These are phyloP conservation scores for Lasiodiplodia sp. DNA, from an alignment of 2,329 filamentous ascomycete genomes.

Conservation along the genomic window DNA sequence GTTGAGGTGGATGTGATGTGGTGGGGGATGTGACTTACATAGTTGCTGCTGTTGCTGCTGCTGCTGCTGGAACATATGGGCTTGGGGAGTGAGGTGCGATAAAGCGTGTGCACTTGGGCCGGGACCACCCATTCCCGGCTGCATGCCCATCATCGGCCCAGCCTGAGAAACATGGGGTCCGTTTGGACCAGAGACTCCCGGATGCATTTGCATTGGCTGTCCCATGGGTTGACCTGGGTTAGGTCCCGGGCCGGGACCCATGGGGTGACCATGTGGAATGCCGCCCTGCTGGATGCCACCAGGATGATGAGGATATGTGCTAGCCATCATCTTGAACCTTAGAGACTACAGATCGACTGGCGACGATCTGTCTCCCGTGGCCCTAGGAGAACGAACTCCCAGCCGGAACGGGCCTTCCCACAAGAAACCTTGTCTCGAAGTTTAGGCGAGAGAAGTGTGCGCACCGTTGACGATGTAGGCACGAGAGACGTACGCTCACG, in stretches of 20 bases:
- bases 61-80: constrained; percentile 61
- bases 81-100: constrained; percentile 73
- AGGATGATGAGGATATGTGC: constrained; percentile 72
- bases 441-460: not conserved
- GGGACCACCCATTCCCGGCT: constrained; percentile 67
- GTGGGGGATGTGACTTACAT: constrained; percentile 18
- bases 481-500: constrained; percentile 15
- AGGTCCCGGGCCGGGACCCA: constrained; percentile 70
- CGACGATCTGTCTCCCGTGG: constrained; percentile 22
- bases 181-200: constrained; percentile 75
- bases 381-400: constrained; percentile 21
- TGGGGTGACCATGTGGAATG: constrained; percentile 69
- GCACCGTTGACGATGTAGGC: not conserved
- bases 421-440: not conserved
- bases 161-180: constrained; percentile 75
- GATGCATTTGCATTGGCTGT: constrained; percentile 75
- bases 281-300: constrained; percentile 76
- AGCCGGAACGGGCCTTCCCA: constrained; percentile 3
- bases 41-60: constrained; percentile 49
- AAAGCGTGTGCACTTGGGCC: constrained; percentile 71
- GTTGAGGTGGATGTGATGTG: not conserved
- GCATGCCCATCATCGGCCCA: constrained; percentile 79
- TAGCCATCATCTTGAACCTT: constrained; percentile 68
- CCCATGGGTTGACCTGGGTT: constrained; percentile 74
- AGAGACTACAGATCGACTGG: constrained; percentile 20